These are phyloP conservation scores for Pezizomycotina sp. DNA, from an alignment of 2,329 filamentous ascomycete species.

Conservation along the genomic window DNA sequence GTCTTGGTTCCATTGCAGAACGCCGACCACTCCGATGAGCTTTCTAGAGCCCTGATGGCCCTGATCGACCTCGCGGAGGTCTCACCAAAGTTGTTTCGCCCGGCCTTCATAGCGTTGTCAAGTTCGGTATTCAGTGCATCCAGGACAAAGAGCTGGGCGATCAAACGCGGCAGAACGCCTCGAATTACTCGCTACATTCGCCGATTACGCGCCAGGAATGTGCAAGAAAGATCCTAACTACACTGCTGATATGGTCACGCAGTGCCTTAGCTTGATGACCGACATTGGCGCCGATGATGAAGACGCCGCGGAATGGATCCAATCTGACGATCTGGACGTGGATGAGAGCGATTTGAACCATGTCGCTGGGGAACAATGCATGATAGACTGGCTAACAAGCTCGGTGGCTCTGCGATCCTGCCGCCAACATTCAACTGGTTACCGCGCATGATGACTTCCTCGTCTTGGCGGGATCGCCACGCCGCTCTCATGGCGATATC, in stretches of 20 bases:
- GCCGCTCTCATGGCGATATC: slow-evolving; percentile 97
- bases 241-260: slow-evolving; percentile 92
- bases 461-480: slow-evolving; percentile 86
- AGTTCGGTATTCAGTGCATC: slow-evolving; percentile 83
- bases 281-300: slow-evolving; percentile 90
- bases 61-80: slow-evolving; percentile 88
- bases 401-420: slow-evolving; percentile 82
- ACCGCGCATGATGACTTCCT: slow-evolving; percentile 90
- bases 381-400: slow-evolving; percentile 93
- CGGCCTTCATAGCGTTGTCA: slow-evolving; percentile 79
- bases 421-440: slow-evolving; percentile 94
- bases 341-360: slow-evolving; percentile 97
- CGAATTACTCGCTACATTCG: slow-evolving; percentile 98
- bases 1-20: slow-evolving; percentile 90
- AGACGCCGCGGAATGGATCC: slow-evolving; percentile 83
- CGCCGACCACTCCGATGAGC: slow-evolving; percentile 70
- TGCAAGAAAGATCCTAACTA: slow-evolving; percentile 89
- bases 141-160: slow-evolving; percentile 91
- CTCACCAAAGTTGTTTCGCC: slow-evolving; percentile 95
- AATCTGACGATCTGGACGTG: slow-evolving; percentile 80
- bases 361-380: slow-evolving; percentile 92
- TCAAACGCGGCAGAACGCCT: slow-evolving; percentile 76
- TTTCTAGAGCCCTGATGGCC: slow-evolving; percentile 75
- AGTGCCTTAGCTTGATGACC: slow-evolving; percentile 95
- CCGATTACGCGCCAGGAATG: slow-evolving; percentile 83